A percentile compares a stretch with the other conserved stretches of the same genome.
Conservation (phyloP, 768 basidiomycete genomes). For the Coprinopsis sp. region DNA sequence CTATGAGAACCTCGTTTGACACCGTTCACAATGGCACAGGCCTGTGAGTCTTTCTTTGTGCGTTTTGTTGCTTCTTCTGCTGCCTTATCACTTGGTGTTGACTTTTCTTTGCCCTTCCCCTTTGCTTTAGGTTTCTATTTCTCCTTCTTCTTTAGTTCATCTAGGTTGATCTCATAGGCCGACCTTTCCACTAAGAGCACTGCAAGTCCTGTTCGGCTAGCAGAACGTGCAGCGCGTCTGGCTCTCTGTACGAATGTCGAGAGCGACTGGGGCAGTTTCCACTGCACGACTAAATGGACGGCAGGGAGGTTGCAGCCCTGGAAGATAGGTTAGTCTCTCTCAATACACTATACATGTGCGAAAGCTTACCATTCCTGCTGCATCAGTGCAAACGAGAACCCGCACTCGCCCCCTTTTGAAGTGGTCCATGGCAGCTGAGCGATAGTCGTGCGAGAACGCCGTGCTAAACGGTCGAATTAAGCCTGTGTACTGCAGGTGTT, state of each 20-base stretch:
- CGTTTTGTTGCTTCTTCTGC: no score
- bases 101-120: no score
- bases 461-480: conserved; percentile 27
- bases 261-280: conserved; percentile 26
- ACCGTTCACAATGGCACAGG: background rate
- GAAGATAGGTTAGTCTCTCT: background rate
- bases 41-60: background rate
- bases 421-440: conserved; percentile 17
- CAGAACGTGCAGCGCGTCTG: conserved; percentile 25
- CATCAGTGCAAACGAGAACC: conserved; percentile 32
- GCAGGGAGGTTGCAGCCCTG: conserved; percentile 31
- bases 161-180: no score
- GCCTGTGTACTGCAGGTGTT: conserved; percentile 9
- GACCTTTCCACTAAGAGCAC: conserved; percentile 22
- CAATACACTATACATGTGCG: background rate
- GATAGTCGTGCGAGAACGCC: conserved; percentile 14
- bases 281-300: conserved; percentile 34
- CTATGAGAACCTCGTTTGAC: background rate
- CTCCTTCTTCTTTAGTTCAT: no score
- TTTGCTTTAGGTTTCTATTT: no score
- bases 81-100: no score
- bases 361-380: conserved; percentile 31
- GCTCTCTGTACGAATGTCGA: conserved; percentile 30
- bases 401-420: conserved; percentile 23
- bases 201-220: conserved; percentile 17